phyloP scores from a whole-genome alignment of 768 basidiomycete species.

The Candolleomyces eurysporus region DNA sequence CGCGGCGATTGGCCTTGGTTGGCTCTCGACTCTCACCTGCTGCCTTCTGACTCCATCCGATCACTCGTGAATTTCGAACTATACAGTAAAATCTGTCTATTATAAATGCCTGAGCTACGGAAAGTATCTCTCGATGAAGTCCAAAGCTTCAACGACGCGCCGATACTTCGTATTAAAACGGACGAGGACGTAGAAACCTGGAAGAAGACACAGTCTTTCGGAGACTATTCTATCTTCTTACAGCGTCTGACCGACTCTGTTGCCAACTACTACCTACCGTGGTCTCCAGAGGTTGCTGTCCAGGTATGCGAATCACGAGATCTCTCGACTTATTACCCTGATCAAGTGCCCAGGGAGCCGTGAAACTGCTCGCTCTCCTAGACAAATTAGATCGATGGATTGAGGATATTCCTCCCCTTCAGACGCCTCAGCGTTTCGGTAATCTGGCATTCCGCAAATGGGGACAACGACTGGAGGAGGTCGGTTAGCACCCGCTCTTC shows the following conservation, averaged over 20 bases:
- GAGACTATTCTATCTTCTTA: constrained; percentile 73
- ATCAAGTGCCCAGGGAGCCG: constrained; percentile 39
- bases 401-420: constrained; percentile 72
- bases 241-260: constrained; percentile 76
- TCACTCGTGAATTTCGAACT: background rate
- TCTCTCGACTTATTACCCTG: constrained; percentile 10
- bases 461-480: constrained; percentile 77
- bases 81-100: background rate
- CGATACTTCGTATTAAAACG: constrained; percentile 60
- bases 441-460: constrained; percentile 89
- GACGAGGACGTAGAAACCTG: constrained; percentile 75
- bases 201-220: constrained; percentile 68
- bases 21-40: background rate
- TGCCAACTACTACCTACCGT: constrained; percentile 59
- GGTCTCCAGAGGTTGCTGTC: constrained; percentile 26
- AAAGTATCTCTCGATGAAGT: constrained; percentile 22
- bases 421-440: constrained; percentile 83
- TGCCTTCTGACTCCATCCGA: background rate
- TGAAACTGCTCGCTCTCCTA: constrained; percentile 52
- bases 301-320: constrained; percentile 27
- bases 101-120: constrained; percentile 20
- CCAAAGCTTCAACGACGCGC: constrained; percentile 21
- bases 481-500: constrained; percentile 24
- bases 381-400: constrained; percentile 72
- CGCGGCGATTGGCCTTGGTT: background rate